Conservation (phyloP, 768 basidiomycete species). For the Leccinum truebloodii region DNA sequence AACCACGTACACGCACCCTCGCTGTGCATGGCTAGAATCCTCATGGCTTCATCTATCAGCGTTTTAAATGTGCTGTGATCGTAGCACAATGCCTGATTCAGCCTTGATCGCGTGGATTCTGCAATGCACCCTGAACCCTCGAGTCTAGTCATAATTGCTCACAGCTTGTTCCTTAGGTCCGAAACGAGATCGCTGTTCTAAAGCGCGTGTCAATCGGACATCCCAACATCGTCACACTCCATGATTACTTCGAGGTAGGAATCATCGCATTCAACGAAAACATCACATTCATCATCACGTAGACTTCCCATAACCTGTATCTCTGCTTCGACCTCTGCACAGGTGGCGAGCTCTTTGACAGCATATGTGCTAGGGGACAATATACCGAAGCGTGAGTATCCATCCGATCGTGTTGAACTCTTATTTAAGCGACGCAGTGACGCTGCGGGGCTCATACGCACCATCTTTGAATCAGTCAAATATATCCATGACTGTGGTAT, state of each 20-base stretch:
- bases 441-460: constrained; percentile 84
- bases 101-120: neutral
- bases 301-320: constrained; percentile 93
- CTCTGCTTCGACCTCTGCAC: constrained; percentile 96
- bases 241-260: constrained; percentile 91
- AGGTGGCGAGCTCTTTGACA: constrained; percentile 97
- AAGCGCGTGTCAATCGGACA: constrained; percentile 93
- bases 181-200: constrained; percentile 95
- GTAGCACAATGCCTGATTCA: constrained; percentile 4
- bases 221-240: constrained; percentile 86
- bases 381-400: constrained; percentile 86
- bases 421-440: constrained; percentile 55
- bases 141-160: constrained; percentile 6
- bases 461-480: constrained; percentile 82
- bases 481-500: constrained; percentile 92
- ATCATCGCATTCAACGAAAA: constrained; percentile 1
- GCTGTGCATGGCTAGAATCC: constrained; percentile 4
- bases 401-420: constrained; percentile 14
- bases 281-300: constrained; percentile 3
- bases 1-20: constrained; percentile 3
- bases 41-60: constrained; percentile 11
- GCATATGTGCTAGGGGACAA: constrained; percentile 96
- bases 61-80: constrained; percentile 14
- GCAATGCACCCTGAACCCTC: constrained; percentile 18
- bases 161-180: constrained; percentile 55